Evolutionary conservation across 1,284 basidiomycete species (phyloP).

Genomic region (Rhodofomes roseus): DNA sequence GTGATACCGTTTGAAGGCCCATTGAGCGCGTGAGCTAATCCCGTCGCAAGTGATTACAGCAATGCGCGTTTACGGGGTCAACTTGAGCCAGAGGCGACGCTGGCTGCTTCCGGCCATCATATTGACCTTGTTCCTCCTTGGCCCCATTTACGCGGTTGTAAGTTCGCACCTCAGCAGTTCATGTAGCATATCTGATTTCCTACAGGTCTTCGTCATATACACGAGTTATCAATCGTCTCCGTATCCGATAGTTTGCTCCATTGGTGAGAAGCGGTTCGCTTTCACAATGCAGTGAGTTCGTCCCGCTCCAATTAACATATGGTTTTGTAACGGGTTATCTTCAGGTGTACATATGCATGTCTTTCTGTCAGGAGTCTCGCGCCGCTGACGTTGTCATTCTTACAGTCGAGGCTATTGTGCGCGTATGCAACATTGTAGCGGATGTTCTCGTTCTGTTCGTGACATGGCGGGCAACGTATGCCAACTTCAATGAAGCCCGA

Average conservation of each 20-base stretch:
- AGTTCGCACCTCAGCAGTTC: not conserved
- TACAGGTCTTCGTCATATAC: not conserved
- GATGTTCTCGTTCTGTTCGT: not conserved
- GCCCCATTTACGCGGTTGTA: not conserved
- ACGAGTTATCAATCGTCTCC: not conserved
- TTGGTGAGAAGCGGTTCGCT: not conserved
- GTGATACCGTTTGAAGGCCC: not conserved
- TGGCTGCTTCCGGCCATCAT: not conserved
- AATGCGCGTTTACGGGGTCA: not conserved
- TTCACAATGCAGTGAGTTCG: not conserved
- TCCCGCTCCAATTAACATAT: too few species aligned
- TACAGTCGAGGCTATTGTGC: not conserved
- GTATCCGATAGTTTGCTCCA: not conserved
- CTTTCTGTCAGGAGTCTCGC: not conserved
- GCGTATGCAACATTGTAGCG: not conserved
- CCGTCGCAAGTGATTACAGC: not conserved
- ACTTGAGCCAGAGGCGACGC: not conserved
- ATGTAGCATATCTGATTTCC: not conserved
- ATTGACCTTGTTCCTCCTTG: not conserved
- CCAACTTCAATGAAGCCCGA: not conserved
- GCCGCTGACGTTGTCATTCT: not conserved
- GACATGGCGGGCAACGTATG: not conserved
- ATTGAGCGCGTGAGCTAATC: not conserved
- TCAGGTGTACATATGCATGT: not conserved
- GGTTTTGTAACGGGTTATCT: not conserved